Percentiles rank a stretch among this genome's conserved stretches.
These are phyloP conservation scores for Malus domestica DNA, from an alignment of 306 rosid genomes.

Conservation along the genomic window DNA sequence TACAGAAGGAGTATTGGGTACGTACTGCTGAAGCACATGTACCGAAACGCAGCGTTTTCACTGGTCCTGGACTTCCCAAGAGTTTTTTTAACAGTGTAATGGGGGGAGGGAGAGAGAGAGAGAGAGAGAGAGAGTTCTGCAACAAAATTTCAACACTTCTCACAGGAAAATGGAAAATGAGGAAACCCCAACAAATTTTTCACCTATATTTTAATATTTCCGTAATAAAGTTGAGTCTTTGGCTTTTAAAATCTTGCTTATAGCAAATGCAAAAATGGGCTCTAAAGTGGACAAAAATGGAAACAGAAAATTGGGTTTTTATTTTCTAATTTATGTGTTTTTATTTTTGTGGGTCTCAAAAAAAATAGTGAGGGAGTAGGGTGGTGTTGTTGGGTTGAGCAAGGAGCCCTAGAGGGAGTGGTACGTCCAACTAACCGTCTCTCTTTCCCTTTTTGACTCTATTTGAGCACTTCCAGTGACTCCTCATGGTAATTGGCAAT, in stretches of 20 bases:
- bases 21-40: background rate
- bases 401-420: background rate
- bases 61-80: background rate
- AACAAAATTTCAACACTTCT: background rate
- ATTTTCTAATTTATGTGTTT: background rate
- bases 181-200: background rate
- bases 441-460: slow-evolving; percentile 38
- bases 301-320: background rate
- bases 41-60: background rate
- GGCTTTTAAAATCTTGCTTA: background rate
- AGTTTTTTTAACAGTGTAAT: background rate
- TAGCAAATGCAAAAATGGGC: background rate
- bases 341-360: slow-evolving; percentile 14
- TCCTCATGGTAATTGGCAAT: too few relatives aligned
- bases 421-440: slow-evolving; percentile 51
- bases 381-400: background rate
- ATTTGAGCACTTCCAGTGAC: background rate
- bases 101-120: background rate
- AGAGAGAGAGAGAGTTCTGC: background rate
- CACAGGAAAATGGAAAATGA: background rate
- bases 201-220: background rate
- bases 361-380: slow-evolving; percentile 7
- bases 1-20: background rate
- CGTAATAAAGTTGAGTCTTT: background rate
- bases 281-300: too few relatives aligned